A percentile compares a stretch with the other conserved stretches of the same genome.
phyloP scores from a whole-genome alignment of 2,329 filamentous ascomycete species.

The Alternaria sp. region DNA sequence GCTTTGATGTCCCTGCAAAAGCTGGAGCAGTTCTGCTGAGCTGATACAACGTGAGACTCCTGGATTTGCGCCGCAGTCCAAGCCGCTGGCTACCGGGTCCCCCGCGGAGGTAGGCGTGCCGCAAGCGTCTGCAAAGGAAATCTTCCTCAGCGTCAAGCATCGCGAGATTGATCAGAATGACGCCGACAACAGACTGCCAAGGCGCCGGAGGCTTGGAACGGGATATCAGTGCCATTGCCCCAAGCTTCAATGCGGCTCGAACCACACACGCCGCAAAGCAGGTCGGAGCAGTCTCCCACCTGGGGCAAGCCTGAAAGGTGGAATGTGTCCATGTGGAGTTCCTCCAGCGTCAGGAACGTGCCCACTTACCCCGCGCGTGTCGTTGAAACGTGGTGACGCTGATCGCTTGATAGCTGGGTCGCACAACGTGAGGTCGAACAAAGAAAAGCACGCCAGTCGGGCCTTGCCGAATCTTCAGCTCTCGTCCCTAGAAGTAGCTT shows the following conservation, averaged over 20 bases:
- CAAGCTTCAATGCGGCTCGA: slow-evolving; percentile 10
- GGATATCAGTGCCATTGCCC: neutral
- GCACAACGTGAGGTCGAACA: slow-evolving; percentile 10
- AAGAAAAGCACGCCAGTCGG: slow-evolving; percentile 13
- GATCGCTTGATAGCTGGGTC: slow-evolving; percentile 5
- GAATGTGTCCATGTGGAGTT: neutral
- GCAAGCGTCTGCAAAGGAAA: neutral
- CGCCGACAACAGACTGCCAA: slow-evolving; percentile 4
- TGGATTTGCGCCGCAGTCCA: neutral
- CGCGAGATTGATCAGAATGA: slow-evolving; percentile 1
- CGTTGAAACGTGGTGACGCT: slow-evolving; percentile 6
- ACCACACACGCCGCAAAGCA: slow-evolving; percentile 4
- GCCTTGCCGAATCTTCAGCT: neutral
- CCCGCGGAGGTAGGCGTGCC: neutral
- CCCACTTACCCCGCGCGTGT: slow-evolving; percentile 9
- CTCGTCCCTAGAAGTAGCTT: slow-evolving; percentile 9
- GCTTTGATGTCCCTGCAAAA: too few relatives aligned
- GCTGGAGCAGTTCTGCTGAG: neutral
- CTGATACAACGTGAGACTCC: neutral
- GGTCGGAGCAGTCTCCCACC: slow-evolving; percentile 4
- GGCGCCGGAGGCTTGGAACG: slow-evolving; percentile 11
- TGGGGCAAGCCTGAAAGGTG: slow-evolving; percentile 3
- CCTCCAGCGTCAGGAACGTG: neutral
- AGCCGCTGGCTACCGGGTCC: neutral
- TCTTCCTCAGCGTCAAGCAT: neutral